Conservation (phyloP, 345 rosid genomes). For the Brassica napus region Da-Ae NC_063448.1:53712001-53712500, state of each 20-base stretch:
- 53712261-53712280: slow-evolving; percentile 50
- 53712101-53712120: slow-evolving; percentile 39
- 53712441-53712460: slow-evolving; percentile 45
- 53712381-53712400: slow-evolving; percentile 69
- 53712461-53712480: slow-evolving; percentile 30
- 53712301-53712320: slow-evolving; percentile 86
- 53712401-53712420: slow-evolving; percentile 42
- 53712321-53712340: slow-evolving; percentile 50
- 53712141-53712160: slow-evolving; percentile 22
- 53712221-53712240: slow-evolving; percentile 50
- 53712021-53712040: slow-evolving; percentile 65
- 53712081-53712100: slow-evolving; percentile 19
- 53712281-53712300: slow-evolving; percentile 43
- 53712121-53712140: slow-evolving; percentile 34
- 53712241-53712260: slow-evolving; percentile 92
- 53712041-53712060: slow-evolving; percentile 23
- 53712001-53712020: slow-evolving; percentile 97
- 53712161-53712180: slow-evolving; percentile 21
- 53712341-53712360: slow-evolving; percentile 49
- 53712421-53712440: slow-evolving; percentile 34
- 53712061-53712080: slow-evolving; percentile 27
- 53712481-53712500: slow-evolving; percentile 66
- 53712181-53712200: slow-evolving; percentile 34
- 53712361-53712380: slow-evolving; percentile 56
- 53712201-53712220: slow-evolving; percentile 19